phyloP scores from a whole-genome alignment of 306 rosid genomes.

The Vigna mungo region DNA sequence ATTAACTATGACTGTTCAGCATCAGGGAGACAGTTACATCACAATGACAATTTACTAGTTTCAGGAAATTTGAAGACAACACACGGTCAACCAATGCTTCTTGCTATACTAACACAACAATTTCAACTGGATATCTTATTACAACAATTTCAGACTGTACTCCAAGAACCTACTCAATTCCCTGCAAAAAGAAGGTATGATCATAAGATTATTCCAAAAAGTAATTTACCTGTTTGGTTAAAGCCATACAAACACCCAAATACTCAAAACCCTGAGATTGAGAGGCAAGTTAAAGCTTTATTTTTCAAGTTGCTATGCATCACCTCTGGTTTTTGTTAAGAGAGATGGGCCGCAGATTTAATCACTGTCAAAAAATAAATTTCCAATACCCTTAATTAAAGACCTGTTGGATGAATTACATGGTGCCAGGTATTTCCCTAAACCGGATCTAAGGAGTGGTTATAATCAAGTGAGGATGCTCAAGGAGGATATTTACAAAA shows the following conservation, averaged over 20 bases:
- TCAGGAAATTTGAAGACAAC: background rate
- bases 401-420: background rate
- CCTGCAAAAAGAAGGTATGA: background rate
- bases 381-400: background rate
- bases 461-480: background rate
- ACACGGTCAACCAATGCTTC: background rate
- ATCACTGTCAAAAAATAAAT: background rate
- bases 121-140: background rate
- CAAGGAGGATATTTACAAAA: too few species aligned
- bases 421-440: background rate
- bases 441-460: background rate
- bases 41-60: too few species aligned
- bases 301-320: too few species aligned
- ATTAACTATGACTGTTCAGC: background rate
- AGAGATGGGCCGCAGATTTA: background rate
- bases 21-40: background rate
- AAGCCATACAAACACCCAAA: background rate
- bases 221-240: background rate
- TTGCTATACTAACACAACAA: background rate
- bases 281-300: too few species aligned
- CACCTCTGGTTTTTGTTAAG: background rate
- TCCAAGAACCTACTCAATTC: background rate
- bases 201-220: background rate
- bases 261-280: background rate
- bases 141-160: background rate